These are phyloP conservation scores for Globisporangium cederbergense DNA, from an alignment of 352 stramenopile genomes.

Conservation along the genomic window DNA sequence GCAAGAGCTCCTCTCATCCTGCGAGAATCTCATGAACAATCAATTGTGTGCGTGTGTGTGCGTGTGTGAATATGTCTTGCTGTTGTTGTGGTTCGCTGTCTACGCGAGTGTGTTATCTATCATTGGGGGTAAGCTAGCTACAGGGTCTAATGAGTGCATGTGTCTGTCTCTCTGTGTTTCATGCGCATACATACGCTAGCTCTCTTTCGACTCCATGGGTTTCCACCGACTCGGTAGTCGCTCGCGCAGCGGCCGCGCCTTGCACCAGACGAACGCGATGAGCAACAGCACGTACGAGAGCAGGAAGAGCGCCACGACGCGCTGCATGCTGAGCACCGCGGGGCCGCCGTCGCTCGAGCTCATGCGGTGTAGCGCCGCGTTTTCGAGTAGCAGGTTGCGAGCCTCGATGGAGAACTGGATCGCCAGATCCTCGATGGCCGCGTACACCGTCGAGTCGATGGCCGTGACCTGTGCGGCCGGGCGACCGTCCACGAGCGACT, in stretches of 20 bases:
- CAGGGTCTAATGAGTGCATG: neutral
- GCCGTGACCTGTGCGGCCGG: conserved; percentile 69
- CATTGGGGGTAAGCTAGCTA: neutral
- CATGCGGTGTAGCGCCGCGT: conserved; percentile 21
- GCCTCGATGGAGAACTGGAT: conserved; percentile 82
- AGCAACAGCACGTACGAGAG: conserved; percentile 63
- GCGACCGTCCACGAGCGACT: conserved; percentile 54
- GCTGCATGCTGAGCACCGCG: conserved; percentile 37
- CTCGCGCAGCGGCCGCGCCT: conserved; percentile 60
- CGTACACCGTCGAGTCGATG: conserved; percentile 72
- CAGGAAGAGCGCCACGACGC: conserved; percentile 67
- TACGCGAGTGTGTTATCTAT: neutral
- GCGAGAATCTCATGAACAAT: neutral
- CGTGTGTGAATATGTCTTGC: neutral
- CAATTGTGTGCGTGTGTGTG: neutral
- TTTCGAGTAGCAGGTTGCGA: conserved; percentile 46
- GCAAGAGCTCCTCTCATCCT: neutral
- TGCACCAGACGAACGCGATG: conserved; percentile 78
- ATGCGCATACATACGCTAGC: conserved; percentile 18
- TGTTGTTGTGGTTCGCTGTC: neutral
- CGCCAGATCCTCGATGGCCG: conserved; percentile 65
- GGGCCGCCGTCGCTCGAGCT: conserved; percentile 31
- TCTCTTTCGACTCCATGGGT: conserved; percentile 71
- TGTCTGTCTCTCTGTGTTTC: neutral
- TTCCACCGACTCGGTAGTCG: conserved; percentile 79